These are phyloP conservation scores for Saturnispora mendoncae DNA, from an alignment of 805 yeast genomes.

Conservation along the genomic window DNA sequence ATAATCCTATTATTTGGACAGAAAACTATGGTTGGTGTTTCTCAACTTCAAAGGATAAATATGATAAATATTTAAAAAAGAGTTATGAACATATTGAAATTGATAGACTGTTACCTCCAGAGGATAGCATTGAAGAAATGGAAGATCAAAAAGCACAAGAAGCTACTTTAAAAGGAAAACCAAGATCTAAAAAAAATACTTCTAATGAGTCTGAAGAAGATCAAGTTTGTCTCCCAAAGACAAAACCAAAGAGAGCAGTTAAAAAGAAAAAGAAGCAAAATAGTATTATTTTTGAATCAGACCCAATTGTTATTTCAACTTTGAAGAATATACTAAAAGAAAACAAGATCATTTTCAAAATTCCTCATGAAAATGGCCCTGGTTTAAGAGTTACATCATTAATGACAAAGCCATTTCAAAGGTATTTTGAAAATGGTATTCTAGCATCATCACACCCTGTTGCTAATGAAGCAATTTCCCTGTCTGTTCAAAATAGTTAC, in stretches of 20 bases:
- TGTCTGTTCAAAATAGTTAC: conserved; percentile 75
- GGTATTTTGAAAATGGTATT: conserved; percentile 63
- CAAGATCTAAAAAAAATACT: not conserved
- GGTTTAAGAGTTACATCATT: conserved; percentile 62
- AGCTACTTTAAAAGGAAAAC: not conserved
- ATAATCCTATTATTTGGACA: conserved; percentile 73
- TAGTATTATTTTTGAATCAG: conserved; percentile 10
- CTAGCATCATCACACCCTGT: conserved; percentile 61
- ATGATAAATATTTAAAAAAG: conserved; percentile 28
- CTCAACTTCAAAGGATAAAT: conserved; percentile 40
- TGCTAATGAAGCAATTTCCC: conserved; percentile 70
- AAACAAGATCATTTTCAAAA: conserved; percentile 39
- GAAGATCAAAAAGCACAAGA: conserved; percentile 2
- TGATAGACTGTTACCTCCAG: conserved; percentile 13
- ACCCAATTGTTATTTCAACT: conserved; percentile 15
- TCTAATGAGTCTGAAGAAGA: not conserved
- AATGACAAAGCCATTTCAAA: conserved; percentile 65
- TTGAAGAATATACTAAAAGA: conserved; percentile 3
- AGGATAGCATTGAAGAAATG: conserved; percentile 14
- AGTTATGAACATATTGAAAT: conserved; percentile 27
- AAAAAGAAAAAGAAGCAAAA: conserved; percentile 2
- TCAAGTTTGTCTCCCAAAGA: not conserved
- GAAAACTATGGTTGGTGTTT: conserved; percentile 85
- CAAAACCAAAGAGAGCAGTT: not conserved
- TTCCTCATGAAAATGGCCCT: conserved; percentile 88